phyloP scores from a whole-genome alignment of 1,139 yeast genomes.

The Magnusiomyces sp. region DNA sequence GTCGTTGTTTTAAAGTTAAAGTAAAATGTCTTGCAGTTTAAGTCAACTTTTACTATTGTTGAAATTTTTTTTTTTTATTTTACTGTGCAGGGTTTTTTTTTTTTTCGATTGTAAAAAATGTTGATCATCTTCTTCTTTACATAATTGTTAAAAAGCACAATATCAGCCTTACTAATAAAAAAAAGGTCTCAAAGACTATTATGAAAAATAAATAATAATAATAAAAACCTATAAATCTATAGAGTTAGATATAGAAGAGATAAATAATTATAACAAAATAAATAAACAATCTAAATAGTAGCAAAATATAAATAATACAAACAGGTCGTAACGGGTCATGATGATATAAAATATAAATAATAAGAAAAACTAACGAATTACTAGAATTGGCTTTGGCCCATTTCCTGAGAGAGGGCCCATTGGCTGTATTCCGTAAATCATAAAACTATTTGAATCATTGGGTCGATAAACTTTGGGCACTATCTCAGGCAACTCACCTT shows the following conservation, averaged over 20 bases:
- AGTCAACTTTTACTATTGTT: no score
- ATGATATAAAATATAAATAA: neutral
- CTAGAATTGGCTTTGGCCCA: constrained; percentile 11
- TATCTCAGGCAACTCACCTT: constrained; percentile 37
- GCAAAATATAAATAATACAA: neutral
- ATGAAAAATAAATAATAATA: no score
- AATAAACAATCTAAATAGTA: neutral
- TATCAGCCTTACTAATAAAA: no score
- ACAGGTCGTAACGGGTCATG: neutral
- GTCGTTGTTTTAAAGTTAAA: no score
- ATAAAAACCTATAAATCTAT: no score
- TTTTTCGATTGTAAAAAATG: no score
- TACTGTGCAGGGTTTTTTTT: no score
- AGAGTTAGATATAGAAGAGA: neutral
- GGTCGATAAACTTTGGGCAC: constrained; percentile 12
- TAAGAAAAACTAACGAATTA: constrained; percentile 8
- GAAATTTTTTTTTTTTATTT: no score
- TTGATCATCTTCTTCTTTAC: no score
- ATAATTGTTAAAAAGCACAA: no score
- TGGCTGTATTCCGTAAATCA: constrained; percentile 11
- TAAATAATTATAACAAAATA: neutral
- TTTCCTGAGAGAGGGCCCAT: constrained; percentile 10
- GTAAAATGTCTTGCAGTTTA: no score
- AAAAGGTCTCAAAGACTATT: no score
- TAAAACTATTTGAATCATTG: constrained; percentile 11